Evolutionary conservation across 371 early-diverging fungal genomes (phyloP), one percentile per base, ranked within the genome.

Genomic region (Umbelopsis sp.): DNA sequence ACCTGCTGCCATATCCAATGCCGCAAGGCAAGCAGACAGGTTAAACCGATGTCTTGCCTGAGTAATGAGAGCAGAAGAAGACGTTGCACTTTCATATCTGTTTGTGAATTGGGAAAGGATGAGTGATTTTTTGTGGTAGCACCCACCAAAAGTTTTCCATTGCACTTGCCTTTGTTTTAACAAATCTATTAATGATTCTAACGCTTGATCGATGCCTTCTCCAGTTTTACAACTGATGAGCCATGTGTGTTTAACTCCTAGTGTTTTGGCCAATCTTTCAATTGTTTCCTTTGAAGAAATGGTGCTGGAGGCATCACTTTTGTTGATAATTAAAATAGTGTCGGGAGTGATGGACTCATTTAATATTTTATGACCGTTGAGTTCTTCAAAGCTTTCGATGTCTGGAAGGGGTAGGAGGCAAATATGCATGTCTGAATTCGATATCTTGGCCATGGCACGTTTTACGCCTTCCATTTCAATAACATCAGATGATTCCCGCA

Each of bases 381-480:
- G n/a, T 11, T 11, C 4, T 35, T 18, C 11, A n/a, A 32, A 57
- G 18, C 9, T 57, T 18, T 57, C 35, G 12, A 57, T 35, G 12
- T 57, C 57, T 16, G 67, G 20, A 11, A 76, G 46, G 18, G 86
- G 76, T 9, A 89, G 63, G 18, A 89, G 51, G 46, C 82, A 83
- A 25, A 89, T 80, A 45, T 81, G 84, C 46, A 89, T 76, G 65
- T 89, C 87, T 1, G 87, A 70, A 1, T 70, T 66, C 5, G 63
- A 65, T 18, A 80, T 67, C 48, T 81, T 72, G 22, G 80, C 74
- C 52, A 84, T 74, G 8, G 94, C 92, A 50, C 92, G 75, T 51
- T 80, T 76, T 1, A 94, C 86, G 37, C 95, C 95, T 72, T 92
- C 91, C 67, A 81, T 79, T 73, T 94, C 95, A 41, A 94, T 84